Percentiles rank a stretch among this genome's conserved stretches.
Evolutionary conservation across 495 filamentous ascomycete genomes (phyloP).

Genomic region (Penicillium paxilli): DNA sequence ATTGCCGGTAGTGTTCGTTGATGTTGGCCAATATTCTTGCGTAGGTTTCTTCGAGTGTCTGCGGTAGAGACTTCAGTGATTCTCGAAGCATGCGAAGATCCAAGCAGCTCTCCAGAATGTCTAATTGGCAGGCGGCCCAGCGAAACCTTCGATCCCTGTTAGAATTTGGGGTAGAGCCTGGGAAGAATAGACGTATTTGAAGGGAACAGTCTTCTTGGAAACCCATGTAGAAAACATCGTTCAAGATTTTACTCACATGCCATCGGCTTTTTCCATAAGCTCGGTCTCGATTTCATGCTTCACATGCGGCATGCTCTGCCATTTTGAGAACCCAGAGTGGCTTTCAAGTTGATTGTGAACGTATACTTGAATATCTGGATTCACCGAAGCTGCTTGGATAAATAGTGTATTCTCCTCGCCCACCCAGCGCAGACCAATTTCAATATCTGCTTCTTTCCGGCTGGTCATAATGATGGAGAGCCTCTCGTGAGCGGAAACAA

Average conservation of each 20-base stretch:
- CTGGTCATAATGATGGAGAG: not conserved
- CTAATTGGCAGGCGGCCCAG: not conserved
- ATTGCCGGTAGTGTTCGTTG: not conserved
- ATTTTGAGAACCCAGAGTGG: not conserved
- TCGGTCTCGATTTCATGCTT: conserved; percentile 19
- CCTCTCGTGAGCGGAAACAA: not conserved
- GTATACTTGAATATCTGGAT: not conserved
- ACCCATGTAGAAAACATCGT: too few relatives aligned
- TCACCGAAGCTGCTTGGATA: not conserved
- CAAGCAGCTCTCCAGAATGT: not conserved
- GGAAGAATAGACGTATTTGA: too few relatives aligned
- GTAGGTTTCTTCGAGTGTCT: not conserved
- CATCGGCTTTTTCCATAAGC: conserved; percentile 28
- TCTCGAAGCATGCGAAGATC: not conserved
- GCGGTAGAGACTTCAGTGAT: not conserved
- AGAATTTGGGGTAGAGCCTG: too few relatives aligned
- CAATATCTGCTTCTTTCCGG: not conserved
- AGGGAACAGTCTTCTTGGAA: too few relatives aligned
- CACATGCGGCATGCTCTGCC: not conserved
- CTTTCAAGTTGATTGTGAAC: not conserved
- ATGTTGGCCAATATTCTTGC: not conserved
- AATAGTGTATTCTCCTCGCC: not conserved
- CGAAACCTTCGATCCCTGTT: not conserved
- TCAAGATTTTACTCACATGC: conserved; percentile 29
- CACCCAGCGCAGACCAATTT: not conserved